Percentiles rank a stretch among this genome's conserved stretches.
phyloP scores from a whole-genome alignment of 163 green algal species.

The Scenedesmus sp. region DNA sequence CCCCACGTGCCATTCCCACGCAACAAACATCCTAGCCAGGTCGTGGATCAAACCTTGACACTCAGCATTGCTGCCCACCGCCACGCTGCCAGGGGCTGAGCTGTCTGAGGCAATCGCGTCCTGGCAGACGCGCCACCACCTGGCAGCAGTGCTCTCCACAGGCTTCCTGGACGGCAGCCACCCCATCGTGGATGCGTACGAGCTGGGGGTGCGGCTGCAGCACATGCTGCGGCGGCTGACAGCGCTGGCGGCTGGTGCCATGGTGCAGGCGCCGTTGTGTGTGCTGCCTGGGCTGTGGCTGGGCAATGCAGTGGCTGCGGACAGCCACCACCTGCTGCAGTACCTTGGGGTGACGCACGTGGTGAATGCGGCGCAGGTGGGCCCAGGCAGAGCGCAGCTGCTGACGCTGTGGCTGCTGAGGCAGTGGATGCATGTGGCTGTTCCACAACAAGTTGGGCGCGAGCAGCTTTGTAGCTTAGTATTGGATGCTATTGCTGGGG shows the following conservation, averaged over 20 bases:
- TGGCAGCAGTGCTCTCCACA: constrained; percentile 77
- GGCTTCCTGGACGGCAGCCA: constrained; percentile 89
- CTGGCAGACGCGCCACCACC: constrained; percentile 78
- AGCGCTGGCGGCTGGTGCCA: constrained; percentile 75
- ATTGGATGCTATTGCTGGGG: no score
- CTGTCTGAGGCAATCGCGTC: constrained; percentile 81
- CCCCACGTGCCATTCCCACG: no score
- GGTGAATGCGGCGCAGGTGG: constrained; percentile 83
- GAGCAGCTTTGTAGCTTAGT: no score
- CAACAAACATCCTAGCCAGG: no score
- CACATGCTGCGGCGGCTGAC: constrained; percentile 90
- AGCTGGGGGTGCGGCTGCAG: constrained; percentile 89
- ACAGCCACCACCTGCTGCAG: constrained; percentile 81
- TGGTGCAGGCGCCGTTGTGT: constrained; percentile 61
- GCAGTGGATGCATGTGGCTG: not conserved
- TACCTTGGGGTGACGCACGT: constrained; percentile 83
- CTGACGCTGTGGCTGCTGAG: not conserved
- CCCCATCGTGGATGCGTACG: constrained; percentile 90
- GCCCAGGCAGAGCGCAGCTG: not conserved
- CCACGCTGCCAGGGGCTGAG: constrained; percentile 67
- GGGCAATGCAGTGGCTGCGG: constrained; percentile 79
- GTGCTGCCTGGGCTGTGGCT: constrained; percentile 73
- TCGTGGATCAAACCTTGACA: not conserved
- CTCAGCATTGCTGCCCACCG: not conserved
- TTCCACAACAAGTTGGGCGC: no score